Base-by-base conservation (phyloP, 1,284 basidiomycete species). In the Trametes sp. region DNA sequence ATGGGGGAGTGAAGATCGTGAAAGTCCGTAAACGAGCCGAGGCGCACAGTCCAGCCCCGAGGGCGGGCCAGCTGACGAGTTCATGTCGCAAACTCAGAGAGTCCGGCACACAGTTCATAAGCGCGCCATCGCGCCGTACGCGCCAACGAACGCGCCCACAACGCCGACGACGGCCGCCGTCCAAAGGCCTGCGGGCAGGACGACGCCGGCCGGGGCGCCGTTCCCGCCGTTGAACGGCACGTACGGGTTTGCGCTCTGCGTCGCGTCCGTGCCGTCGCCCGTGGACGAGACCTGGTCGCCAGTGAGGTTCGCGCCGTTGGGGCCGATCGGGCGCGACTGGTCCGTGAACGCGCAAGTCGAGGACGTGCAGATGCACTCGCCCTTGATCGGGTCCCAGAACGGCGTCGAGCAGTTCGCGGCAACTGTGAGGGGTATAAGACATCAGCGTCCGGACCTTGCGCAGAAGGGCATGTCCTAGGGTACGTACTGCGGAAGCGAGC, bases 321-420 rank as follows among this genome's bases (percentile, higher is more conserved):
- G 86, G 84, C 89, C 90, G 60, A 93, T 89, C 6, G 89, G 84
- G 61, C 87, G 78, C 13, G 88, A 85, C 54, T 81, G 74, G 69
- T 93, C 90, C 6, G 74, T 75, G 74, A 92, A 93, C 1, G 81
- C 76, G 74, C 91, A 93, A 1, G 75, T 76, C 54, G 66, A 69
- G 2, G 83, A 81, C 1, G 76, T 81, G 76, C 90, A 93, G 56
- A 88, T 77, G 69, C 91, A 93, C 53, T 81, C 76, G 69, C 85
- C 87, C 26, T 69, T 80, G 61, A 92, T 83, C 5, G 91, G 90
- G 75, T 92, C 90, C 89, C 88, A 92, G 81, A 90, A 92, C 2
- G 90, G 81, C 8, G 91, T 93, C 10, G 87, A 88, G 75, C 92
- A 94, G 79, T 92, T 91, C 10, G 81, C 66, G 7, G 92, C 86